phyloP scores from a whole-genome alignment of 1,139 yeast genomes.

The Saccharomycopsis hybrid region DNA sequence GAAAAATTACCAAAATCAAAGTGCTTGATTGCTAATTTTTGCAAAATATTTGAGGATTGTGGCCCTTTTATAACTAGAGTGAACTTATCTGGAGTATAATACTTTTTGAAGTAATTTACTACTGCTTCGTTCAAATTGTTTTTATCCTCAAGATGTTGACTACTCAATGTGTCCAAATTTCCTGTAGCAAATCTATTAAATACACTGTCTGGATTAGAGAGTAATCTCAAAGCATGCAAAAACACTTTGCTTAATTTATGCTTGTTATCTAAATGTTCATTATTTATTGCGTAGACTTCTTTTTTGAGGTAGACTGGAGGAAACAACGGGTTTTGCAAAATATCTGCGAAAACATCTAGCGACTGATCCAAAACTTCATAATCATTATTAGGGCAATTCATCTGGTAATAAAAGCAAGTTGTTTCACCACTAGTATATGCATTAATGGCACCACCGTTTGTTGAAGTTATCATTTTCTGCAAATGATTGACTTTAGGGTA shows the following conservation, averaged over 20 bases:
- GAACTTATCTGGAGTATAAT: conserved; percentile 53
- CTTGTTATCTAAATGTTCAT: conserved; percentile 54
- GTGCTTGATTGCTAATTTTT: conserved; percentile 31
- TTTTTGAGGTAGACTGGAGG: conserved; percentile 34
- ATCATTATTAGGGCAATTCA: conserved; percentile 30
- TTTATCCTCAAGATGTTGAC: neutral
- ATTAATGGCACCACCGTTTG: conserved; percentile 51
- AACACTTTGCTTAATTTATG: conserved; percentile 38
- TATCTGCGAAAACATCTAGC: conserved; percentile 45
- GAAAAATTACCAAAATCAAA: too few species aligned
- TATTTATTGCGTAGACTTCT: conserved; percentile 55
- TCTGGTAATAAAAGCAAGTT: conserved; percentile 54
- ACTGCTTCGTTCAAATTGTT: conserved; percentile 35
- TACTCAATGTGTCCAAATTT: conserved; percentile 47
- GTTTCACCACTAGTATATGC: conserved; percentile 64
- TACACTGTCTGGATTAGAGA: conserved; percentile 44
- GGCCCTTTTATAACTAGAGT: conserved; percentile 56
- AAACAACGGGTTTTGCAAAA: conserved; percentile 47
- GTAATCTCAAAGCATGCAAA: conserved; percentile 50
- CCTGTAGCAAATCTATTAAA: conserved; percentile 72
- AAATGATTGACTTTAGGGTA: conserved; percentile 44
- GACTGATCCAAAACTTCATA: conserved; percentile 33
- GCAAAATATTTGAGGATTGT: conserved; percentile 50
- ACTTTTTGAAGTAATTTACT: conserved; percentile 41
- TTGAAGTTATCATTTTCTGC: conserved; percentile 35